phyloP scores from a whole-genome alignment of 2,329 filamentous ascomycete genomes.

The Fusarium sp. region DNA sequence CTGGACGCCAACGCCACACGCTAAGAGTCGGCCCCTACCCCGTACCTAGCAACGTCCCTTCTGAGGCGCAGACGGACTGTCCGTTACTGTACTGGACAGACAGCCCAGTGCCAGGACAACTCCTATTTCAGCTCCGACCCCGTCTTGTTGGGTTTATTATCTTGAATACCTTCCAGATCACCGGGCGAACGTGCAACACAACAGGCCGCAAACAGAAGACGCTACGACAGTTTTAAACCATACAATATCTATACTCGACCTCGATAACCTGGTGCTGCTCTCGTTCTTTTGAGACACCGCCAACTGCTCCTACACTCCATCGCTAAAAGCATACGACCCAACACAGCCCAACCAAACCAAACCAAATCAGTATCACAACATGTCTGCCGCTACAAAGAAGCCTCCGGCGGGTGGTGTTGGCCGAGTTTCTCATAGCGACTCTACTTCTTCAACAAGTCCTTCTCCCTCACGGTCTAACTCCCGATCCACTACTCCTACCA shows the following conservation, averaged over 20 bases:
- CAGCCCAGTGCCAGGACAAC: slow-evolving; percentile 19
- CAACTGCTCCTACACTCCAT: slow-evolving; percentile 19
- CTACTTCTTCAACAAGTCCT: slow-evolving; percentile 47
- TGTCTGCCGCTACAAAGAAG: slow-evolving; percentile 67
- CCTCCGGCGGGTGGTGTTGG: slow-evolving; percentile 61
- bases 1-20: slow-evolving; percentile 37
- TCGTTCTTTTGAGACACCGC: slow-evolving; percentile 21
- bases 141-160: slow-evolving; percentile 36
- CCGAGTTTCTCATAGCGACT: slow-evolving; percentile 56
- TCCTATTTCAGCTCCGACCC: slow-evolving; percentile 40
- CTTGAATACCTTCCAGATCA: slow-evolving; percentile 37
- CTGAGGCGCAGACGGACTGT: slow-evolving; percentile 39
- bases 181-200: slow-evolving; percentile 40
- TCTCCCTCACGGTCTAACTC: slow-evolving; percentile 53
- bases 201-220: slow-evolving; percentile 27
- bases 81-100: slow-evolving; percentile 12
- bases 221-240: slow-evolving; percentile 8
- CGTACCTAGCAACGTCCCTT: slow-evolving; percentile 38
- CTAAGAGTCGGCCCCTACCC: slow-evolving; percentile 28
- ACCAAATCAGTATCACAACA: slow-evolving; percentile 46
- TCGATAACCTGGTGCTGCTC: slow-evolving; percentile 14
- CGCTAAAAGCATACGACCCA: slow-evolving; percentile 27
- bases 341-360: slow-evolving; percentile 21
- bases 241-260: slow-evolving; percentile 31
- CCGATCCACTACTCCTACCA: slow-evolving; percentile 59